These are phyloP conservation scores for Metschnikowia henanensis DNA, from an alignment of 805 yeast genomes.

Conservation along the genomic window DNA sequence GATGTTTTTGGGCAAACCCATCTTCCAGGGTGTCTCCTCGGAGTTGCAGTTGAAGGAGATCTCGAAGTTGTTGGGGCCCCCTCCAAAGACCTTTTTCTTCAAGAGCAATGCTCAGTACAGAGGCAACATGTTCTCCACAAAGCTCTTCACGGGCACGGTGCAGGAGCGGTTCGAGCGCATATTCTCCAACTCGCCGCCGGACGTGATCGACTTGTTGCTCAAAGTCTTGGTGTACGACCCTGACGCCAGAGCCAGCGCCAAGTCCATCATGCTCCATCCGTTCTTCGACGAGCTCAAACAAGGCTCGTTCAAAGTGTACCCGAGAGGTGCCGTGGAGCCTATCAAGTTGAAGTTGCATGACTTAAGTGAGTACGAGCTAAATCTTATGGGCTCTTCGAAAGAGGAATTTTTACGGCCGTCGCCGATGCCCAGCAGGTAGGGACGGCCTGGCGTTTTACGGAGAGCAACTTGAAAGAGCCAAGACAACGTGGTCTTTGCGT, in stretches of 20 bases:
- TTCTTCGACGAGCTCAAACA: conserved; percentile 86
- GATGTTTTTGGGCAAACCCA: conserved; percentile 86
- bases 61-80: conserved; percentile 88
- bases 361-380: conserved; percentile 68
- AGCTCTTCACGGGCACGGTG: conserved; percentile 57
- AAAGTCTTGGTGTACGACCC: conserved; percentile 90
- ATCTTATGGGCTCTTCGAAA: conserved; percentile 43
- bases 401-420: conserved; percentile 28
- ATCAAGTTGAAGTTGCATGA: conserved; percentile 55
- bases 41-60: conserved; percentile 87
- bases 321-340: conserved; percentile 49
- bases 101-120: conserved; percentile 73
- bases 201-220: conserved; percentile 82
- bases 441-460: neutral
- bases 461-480: neutral
- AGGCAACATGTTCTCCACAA: conserved; percentile 71
- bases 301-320: conserved; percentile 49
- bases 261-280: conserved; percentile 80
- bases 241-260: conserved; percentile 73
- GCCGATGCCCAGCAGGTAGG: neutral
- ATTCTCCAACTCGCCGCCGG: conserved; percentile 71
- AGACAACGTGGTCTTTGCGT: neutral
- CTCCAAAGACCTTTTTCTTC: conserved; percentile 64
- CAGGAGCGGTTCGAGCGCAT: conserved; percentile 47
- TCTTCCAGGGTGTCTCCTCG: conserved; percentile 94